These are phyloP conservation scores for Trapa incisa DNA, from an alignment of 345 rosid genomes.

Conservation along the genomic window DNA sequence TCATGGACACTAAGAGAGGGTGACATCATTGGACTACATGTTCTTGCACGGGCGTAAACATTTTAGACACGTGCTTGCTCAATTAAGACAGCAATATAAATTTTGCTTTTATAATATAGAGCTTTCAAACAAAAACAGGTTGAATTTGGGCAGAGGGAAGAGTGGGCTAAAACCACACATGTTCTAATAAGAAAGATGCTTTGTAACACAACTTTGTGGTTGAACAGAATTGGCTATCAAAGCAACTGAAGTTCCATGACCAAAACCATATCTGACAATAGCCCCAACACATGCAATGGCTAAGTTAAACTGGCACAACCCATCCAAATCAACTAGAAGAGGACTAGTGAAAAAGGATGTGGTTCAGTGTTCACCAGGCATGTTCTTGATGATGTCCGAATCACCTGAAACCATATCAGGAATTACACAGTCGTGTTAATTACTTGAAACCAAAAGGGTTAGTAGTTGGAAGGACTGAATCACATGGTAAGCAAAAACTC, in stretches of 20 bases:
- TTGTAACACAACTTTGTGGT: background rate
- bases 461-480: background rate
- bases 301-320: background rate
- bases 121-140: no score
- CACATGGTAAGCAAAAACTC: no score
- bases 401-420: conserved; percentile 13
- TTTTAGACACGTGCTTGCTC: no score
- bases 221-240: background rate
- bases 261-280: background rate
- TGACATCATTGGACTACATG: background rate
- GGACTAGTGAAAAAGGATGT: background rate
- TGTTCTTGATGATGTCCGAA: conserved; percentile 31
- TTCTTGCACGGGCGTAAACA: no score
- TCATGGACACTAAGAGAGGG: background rate
- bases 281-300: background rate
- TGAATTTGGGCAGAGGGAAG: no score
- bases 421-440: background rate
- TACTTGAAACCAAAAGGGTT: background rate
- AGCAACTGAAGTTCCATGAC: background rate
- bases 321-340: background rate
- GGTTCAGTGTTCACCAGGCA: conserved; percentile 17
- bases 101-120: no score
- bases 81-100: no score
- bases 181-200: no score
- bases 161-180: no score